Conservation (phyloP, 805 yeast genomes). For the Saturnispora silvae region DNA sequence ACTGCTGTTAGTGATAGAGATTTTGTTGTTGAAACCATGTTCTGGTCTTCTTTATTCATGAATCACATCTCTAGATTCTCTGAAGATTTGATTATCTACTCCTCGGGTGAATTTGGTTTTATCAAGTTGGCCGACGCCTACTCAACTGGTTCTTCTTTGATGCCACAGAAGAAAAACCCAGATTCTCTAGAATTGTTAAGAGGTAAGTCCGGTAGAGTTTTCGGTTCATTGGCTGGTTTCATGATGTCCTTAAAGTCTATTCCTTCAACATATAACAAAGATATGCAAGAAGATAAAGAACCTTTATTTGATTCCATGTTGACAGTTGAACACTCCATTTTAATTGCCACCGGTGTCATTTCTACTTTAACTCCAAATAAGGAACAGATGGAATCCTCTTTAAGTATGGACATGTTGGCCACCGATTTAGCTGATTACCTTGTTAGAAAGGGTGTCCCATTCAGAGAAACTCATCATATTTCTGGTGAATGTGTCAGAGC, state of each 20-base stretch:
- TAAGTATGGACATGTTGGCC: constrained; percentile 98
- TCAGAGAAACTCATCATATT: constrained; percentile 97
- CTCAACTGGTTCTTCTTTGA: constrained; percentile 94
- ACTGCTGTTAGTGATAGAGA: constrained; percentile 98
- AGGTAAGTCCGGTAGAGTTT: constrained; percentile 95
- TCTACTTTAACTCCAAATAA: constrained; percentile 71
- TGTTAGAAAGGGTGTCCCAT: constrained; percentile 96
- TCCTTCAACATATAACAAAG: constrained; percentile 96
- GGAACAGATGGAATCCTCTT: constrained; percentile 72
- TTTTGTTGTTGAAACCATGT: constrained; percentile 88
- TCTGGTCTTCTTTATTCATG: constrained; percentile 92
- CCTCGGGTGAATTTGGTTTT: constrained; percentile 96
- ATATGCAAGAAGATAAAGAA: constrained; percentile 98
- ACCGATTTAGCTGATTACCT: constrained; percentile 97
- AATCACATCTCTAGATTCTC: constrained; percentile 90
- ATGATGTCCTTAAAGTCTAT: constrained; percentile 94
- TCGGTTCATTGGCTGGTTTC: constrained; percentile 91
- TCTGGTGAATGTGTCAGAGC: constrained; percentile 93
- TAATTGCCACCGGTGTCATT: constrained; percentile 92
- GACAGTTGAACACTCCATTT: constrained; percentile 87
- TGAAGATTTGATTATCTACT: constrained; percentile 91
- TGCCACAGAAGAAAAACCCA: constrained; percentile 99
- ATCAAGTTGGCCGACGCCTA: constrained; percentile 91
- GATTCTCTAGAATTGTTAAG: constrained; percentile 90
- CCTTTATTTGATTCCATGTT: constrained; percentile 87